Evolutionary conservation across 2,329 filamentous ascomycete species (phyloP), one percentile per base, ranked within the genome.

Genomic region (Fusarium chlamydosporum): DNA sequence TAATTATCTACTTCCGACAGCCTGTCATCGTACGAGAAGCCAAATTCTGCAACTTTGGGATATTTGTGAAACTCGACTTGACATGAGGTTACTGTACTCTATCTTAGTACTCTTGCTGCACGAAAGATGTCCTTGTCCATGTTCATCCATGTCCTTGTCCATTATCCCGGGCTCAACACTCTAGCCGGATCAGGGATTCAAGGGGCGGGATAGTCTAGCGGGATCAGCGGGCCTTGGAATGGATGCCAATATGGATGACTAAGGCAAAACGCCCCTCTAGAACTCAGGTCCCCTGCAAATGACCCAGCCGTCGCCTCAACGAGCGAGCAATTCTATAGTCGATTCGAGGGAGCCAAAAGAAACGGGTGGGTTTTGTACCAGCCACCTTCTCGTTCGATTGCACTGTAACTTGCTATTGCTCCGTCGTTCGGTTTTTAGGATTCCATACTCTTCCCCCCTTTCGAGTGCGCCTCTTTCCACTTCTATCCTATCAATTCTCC

Each of bases 171-270:
- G 9, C 29, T 54, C 12, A 61, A 64, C 35, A 37, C 53, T 45
- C 33, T 38, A 52, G 34, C 37, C 23, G 8, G 16, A 41, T 53
- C 16, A 20, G 35, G 45, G 26, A 33, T 53, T 29, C n/a, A 53
- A 45, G 34, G 38, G 29, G 34, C 35, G 37, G 53, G 67, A 48
- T 34, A 27, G n/a, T n/a, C n/a, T n/a, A n/a, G 23, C 57, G 62
- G 67, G 67, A 70, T 64, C 54, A 48, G 57, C 54, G 51, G 62
- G 50, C 34, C 52, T 52, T 64, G 62, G 67, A 70, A 70, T 70
- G 67, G 63, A 67, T 54, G 61, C 50, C 42, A 52, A 67, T 34
- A 40, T 31, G 16, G 62, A 70, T 70, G 67, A 70, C 67, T 70
- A 70, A 70, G 54, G 27, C 18, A n/a, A 18, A 7, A 6, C 13